Percentiles rank a stretch among this genome's conserved stretches.
These are phyloP conservation scores for Venturia aucupariae DNA, from an alignment of 2,329 filamentous ascomycete genomes.

Conservation along the genomic window DNA sequence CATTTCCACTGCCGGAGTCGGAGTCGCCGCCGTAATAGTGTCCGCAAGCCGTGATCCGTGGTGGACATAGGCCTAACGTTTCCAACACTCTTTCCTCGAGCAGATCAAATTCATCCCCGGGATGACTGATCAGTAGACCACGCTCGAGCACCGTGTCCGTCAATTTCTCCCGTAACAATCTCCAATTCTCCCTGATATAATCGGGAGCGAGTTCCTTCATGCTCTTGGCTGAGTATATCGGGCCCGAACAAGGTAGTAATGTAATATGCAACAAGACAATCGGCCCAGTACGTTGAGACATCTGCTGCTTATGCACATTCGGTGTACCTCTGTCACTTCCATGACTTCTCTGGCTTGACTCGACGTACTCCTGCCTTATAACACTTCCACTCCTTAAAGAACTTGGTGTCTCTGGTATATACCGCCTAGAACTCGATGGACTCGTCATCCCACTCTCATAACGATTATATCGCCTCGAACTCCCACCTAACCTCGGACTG, in stretches of 20 bases:
- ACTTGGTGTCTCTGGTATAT: background rate
- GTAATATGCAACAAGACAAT: slow-evolving; percentile 72
- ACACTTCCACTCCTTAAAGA: slow-evolving; percentile 2
- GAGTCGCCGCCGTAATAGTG: slow-evolving; percentile 54
- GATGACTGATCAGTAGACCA: slow-evolving; percentile 67
- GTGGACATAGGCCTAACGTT: slow-evolving; percentile 61
- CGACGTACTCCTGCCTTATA: slow-evolving; percentile 1
- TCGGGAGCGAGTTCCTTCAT: slow-evolving; percentile 44
- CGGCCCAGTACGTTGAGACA: slow-evolving; percentile 39
- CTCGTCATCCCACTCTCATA: slow-evolving; percentile 1
- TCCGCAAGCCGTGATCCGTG: slow-evolving; percentile 63
- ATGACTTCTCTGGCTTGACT: background rate
- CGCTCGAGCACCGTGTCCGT: slow-evolving; percentile 65
- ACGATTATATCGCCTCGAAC: background rate
- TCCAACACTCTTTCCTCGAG: slow-evolving; percentile 70
- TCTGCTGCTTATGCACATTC: slow-evolving; percentile 24
- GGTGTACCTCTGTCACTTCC: slow-evolving; percentile 34
- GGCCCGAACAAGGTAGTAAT: slow-evolving; percentile 54
- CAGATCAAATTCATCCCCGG: slow-evolving; percentile 69
- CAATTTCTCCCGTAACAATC: slow-evolving; percentile 58
- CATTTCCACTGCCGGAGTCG: slow-evolving; percentile 19
- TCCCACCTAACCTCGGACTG: slow-evolving; percentile 15
- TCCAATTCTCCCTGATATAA: slow-evolving; percentile 50
- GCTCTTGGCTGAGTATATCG: slow-evolving; percentile 46
- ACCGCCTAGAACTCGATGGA: background rate